Base-by-base conservation (phyloP, 2,329 filamentous ascomycete species). In the Myrmaecium sp. region DNA sequence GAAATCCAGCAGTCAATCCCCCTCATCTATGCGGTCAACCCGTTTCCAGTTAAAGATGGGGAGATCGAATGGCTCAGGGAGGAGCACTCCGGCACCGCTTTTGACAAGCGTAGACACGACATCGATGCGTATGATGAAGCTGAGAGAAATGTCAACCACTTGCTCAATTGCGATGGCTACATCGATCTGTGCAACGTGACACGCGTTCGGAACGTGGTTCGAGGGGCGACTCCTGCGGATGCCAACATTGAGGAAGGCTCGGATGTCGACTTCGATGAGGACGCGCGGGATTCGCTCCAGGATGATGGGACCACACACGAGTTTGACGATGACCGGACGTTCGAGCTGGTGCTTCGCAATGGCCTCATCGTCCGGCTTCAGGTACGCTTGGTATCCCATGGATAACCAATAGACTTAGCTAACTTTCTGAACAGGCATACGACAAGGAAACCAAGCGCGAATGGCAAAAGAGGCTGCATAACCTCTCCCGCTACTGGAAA, bases 311-410 rank as follows among this genome's bases (percentile, higher is more conserved):
- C 54, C 9, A 66, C 60, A 0, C 52, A 44, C 6, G 55, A 64
- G 15, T 53, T 70, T 26, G 64, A 70, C 33, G 55, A 69, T 18
- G 60, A 66, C 16, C 60, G 64, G 5, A 64, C 62, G 1, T 69
- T 77, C 36, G 72, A 76, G 43, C 49, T 77, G 14, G 51, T 66
- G 6, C 54, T 77, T 36, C 58, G 62, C 25, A 75, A 75, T 41
- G 64, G 64, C 0, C 57, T 76, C 5, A 54, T 73, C 21, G 56
- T 76, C 21, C 66, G 67, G 8, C 52, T 77, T 5, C 66, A 69
- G 43, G 60, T 65, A 31, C 29, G 36, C 25, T 11, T n/a, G n/a
- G n/a, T n/a, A n/a, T n/a, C n/a, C n/a, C n/a, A n/a, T n/a, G n/a
- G n/a, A n/a, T n/a, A n/a, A n/a, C n/a, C n/a, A n/a, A n/a, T 11